Conservation (phyloP, 805 yeast genomes). For the Sporopachydermia lactativora region DNA sequence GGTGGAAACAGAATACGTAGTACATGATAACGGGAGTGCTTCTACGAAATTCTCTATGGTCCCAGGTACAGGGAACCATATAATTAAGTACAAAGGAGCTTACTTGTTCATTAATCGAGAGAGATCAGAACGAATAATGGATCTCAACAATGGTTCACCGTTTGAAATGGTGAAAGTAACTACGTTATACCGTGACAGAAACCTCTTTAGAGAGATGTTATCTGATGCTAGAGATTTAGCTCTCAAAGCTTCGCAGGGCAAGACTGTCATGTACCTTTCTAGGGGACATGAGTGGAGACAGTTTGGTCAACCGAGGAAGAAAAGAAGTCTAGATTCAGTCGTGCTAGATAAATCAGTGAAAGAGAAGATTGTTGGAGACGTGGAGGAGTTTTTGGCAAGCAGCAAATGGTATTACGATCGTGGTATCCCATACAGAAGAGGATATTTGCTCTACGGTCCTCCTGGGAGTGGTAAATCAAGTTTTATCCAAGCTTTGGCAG, state of each 20-base stretch:
- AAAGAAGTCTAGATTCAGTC: slow-evolving; percentile 74
- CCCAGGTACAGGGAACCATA: slow-evolving; percentile 95
- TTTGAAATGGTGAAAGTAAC: slow-evolving; percentile 93
- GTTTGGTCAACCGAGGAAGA: slow-evolving; percentile 88
- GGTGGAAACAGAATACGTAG: slow-evolving; percentile 75
- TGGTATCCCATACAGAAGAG: slow-evolving; percentile 96
- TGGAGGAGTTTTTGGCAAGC: slow-evolving; percentile 60
- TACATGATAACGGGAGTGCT: slow-evolving; percentile 88
- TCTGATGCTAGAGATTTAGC: slow-evolving; percentile 81
- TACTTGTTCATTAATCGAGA: slow-evolving; percentile 83
- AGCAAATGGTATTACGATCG: slow-evolving; percentile 90
- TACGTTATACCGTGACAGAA: slow-evolving; percentile 72
- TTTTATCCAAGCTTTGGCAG: slow-evolving; percentile 92
- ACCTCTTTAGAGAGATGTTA: slow-evolving; percentile 52
- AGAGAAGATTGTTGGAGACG: slow-evolving; percentile 53
- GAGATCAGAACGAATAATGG: slow-evolving; percentile 77
- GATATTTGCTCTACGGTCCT: slow-evolving; percentile 88
- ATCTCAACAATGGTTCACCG: slow-evolving; percentile 83
- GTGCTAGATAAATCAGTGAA: slow-evolving; percentile 67
- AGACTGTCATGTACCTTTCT: slow-evolving; percentile 83
- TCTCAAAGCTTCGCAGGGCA: slow-evolving; percentile 72
- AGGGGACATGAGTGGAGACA: slow-evolving; percentile 99
- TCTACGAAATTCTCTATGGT: slow-evolving; percentile 79
- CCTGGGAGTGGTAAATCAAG: slow-evolving; percentile 97
- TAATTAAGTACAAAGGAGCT: slow-evolving; percentile 74